phyloP scores from a whole-genome alignment of 2,329 filamentous ascomycete genomes.

The Clarireedia monteithiana region DNA sequence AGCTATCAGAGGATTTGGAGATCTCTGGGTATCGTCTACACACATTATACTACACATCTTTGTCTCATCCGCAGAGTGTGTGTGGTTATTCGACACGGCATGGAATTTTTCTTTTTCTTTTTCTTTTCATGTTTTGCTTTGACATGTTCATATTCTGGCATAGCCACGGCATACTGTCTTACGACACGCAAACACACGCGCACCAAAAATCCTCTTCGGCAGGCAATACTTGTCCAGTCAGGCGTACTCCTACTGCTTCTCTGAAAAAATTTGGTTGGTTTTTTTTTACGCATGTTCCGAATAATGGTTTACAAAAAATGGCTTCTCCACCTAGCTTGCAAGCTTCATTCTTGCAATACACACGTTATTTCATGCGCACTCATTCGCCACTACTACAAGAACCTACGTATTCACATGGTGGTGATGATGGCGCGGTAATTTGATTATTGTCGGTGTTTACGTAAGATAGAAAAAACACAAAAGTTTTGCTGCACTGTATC shows the following conservation, averaged over 20 bases:
- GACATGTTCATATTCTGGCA: constrained; percentile 24
- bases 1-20: constrained; percentile 27
- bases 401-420: not conserved
- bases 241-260: constrained; percentile 17
- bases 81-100: constrained; percentile 10
- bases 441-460: constrained; percentile 14
- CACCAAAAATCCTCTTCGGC: constrained; percentile 8
- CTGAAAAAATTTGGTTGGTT: constrained; percentile 9
- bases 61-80: constrained; percentile 1
- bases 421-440: not conserved
- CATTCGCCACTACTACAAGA: not conserved
- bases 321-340: constrained; percentile 1
- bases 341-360: not conserved
- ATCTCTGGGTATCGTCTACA: constrained; percentile 17
- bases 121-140: constrained; percentile 18
- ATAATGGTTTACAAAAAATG: constrained; percentile 19
- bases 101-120: constrained; percentile 16
- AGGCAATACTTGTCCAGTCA: constrained; percentile 10
- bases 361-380: not conserved
- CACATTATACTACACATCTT: not conserved
- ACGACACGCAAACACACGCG: constrained; percentile 13
- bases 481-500: constrained; percentile 22
- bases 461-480: constrained; percentile 14
- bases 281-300: constrained; percentile 16
- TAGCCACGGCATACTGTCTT: constrained; percentile 15